Percentiles rank a stretch among this genome's conserved stretches.
phyloP scores from a whole-genome alignment of 176 grass and related monocot genomes.

The Avena atlantica region DNA sequence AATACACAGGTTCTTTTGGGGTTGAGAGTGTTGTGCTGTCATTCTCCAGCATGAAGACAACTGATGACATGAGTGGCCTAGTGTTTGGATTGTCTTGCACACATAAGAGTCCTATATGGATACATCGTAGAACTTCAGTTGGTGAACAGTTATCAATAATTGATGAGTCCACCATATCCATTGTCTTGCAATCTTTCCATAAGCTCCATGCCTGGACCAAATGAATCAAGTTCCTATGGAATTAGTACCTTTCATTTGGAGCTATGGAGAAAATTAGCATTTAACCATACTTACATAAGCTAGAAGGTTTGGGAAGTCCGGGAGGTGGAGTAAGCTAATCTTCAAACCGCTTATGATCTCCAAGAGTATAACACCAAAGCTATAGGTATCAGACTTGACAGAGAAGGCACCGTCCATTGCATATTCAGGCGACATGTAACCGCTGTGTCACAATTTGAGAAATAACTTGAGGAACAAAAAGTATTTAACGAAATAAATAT shows the following conservation, averaged over 20 bases:
- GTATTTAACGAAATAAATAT: too few species aligned
- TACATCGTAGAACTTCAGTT: slow-evolving; percentile 37
- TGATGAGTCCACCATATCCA: slow-evolving; percentile 48
- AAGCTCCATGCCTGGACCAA: slow-evolving; percentile 58
- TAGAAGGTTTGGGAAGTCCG: slow-evolving; percentile 31
- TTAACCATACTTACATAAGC: slow-evolving; percentile 55
- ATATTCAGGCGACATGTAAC: too few species aligned
- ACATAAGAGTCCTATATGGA: slow-evolving; percentile 31
- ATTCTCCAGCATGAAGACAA: slow-evolving; percentile 49
- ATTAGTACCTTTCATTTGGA: neutral
- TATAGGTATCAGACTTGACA: too few species aligned
- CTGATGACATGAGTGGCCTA: slow-evolving; percentile 59
- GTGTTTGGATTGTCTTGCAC: slow-evolving; percentile 37
- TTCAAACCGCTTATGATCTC: slow-evolving; percentile 65
- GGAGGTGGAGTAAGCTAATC: slow-evolving; percentile 35
- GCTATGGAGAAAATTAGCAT: neutral
- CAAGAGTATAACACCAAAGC: neutral
- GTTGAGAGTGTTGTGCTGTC: slow-evolving; percentile 19
- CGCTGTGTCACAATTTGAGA: too few species aligned
- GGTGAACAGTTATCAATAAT: neutral
- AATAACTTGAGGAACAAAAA: too few species aligned
- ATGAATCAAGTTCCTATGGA: neutral
- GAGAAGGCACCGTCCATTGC: too few species aligned
- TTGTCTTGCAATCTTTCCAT: slow-evolving; percentile 55
- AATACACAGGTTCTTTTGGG: slow-evolving; percentile 49